phyloP scores from a whole-genome alignment of 2,329 filamentous ascomycete species.

The Pseudogymnoascus verrucosus region DNA sequence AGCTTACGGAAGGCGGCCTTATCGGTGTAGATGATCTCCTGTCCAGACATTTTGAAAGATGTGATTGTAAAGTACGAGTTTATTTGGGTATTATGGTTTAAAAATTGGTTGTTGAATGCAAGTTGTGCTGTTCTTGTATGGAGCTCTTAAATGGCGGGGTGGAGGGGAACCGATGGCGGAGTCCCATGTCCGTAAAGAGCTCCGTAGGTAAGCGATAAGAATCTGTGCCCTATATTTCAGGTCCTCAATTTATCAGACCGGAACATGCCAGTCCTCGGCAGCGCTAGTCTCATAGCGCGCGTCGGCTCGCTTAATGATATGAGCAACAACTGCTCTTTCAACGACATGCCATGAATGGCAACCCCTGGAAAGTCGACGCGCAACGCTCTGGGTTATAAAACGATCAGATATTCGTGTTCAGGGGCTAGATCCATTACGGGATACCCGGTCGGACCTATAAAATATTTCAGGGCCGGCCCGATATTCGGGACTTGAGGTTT shows the following conservation, averaged over 20 bases:
- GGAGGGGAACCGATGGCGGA: conserved; percentile 5
- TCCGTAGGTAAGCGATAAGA: not conserved
- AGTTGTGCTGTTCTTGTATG: not conserved
- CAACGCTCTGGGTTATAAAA: conserved; percentile 10
- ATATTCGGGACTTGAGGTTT: not conserved
- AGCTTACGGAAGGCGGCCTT: conserved; percentile 28
- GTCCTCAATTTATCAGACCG: not conserved
- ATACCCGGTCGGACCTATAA: conserved; percentile 22
- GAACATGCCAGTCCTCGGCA: not conserved
- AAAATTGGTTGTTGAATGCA: conserved; percentile 1
- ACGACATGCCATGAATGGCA: conserved; percentile 23
- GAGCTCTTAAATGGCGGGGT: conserved; percentile 6
- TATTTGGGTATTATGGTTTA: not conserved
- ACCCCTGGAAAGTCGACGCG: conserved; percentile 16
- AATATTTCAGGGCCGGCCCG: not conserved
- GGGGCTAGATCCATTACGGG: conserved; percentile 11
- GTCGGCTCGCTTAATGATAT: conserved; percentile 1
- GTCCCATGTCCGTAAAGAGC: not conserved
- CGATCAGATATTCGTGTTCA: not conserved
- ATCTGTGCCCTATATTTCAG: not conserved
- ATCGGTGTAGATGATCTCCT: conserved; percentile 27
- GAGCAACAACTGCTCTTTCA: conserved; percentile 16
- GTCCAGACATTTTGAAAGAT: conserved; percentile 24
- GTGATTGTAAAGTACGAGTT: not conserved
- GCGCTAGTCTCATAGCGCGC: not conserved